phyloP scores from a whole-genome alignment of 1,139 yeast genomes.

The Eremothecium gossypii region DNA sequence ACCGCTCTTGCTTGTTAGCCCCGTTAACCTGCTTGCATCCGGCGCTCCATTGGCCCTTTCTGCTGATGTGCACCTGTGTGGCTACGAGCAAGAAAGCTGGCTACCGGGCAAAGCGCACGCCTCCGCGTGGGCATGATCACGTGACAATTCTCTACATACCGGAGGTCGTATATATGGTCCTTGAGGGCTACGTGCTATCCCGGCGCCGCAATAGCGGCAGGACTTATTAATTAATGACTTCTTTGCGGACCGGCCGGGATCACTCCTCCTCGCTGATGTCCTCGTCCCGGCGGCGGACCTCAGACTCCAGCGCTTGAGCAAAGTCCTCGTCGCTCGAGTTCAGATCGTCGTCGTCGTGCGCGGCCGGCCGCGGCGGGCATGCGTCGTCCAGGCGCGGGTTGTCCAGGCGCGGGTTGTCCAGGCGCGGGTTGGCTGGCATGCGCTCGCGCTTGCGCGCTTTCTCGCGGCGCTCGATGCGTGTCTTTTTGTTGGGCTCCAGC shows the following conservation, averaged over 20 bases:
- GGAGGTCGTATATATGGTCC: no score
- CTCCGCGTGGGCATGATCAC: no score
- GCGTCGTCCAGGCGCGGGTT: constrained; percentile 11
- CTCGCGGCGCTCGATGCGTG: constrained; percentile 6
- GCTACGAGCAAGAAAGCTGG: no score
- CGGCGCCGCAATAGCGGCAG: no score
- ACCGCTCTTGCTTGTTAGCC: background rate
- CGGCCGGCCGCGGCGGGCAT: constrained; percentile 5
- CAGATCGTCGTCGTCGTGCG: constrained; percentile 9
- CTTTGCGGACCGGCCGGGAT: background rate
- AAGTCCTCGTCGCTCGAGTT: constrained; percentile 28
- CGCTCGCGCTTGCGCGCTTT: constrained; percentile 7
- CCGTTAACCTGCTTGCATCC: no score
- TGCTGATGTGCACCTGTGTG: no score
- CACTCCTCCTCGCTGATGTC: constrained; percentile 25
- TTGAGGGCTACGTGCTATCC: no score
- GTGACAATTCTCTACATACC: no score
- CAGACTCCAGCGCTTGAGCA: constrained; percentile 27
- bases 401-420: constrained; percentile 3
- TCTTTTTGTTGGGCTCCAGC: constrained; percentile 1
- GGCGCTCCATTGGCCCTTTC: no score
- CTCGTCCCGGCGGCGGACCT: constrained; percentile 24
- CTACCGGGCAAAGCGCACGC: no score
- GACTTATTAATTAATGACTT: no score
- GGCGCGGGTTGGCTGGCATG: constrained; percentile 1